Evolutionary conservation across 805 yeast genomes (phyloP).

Genomic region (Saccharomycopsis sp.): DNA sequence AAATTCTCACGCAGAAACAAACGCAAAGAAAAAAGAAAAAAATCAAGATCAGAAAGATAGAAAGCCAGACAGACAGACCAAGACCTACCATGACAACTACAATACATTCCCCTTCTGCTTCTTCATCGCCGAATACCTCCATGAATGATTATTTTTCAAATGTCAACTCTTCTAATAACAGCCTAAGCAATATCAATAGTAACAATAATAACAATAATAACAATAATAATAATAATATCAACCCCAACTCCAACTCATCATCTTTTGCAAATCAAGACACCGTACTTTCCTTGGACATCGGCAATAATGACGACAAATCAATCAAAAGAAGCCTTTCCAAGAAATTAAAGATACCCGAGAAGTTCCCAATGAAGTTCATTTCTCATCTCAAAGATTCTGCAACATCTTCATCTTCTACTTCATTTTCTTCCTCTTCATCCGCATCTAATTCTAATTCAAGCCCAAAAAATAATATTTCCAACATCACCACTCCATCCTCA

Average conservation of each 20-base stretch:
- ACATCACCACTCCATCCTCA: slow-evolving; percentile 9
- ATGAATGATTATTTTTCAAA: background rate
- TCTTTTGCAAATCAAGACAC: too few relatives aligned
- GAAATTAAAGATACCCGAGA: slow-evolving; percentile 14
- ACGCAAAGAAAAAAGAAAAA: slow-evolving; percentile 41
- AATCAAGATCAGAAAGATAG: too few relatives aligned
- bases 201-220: background rate
- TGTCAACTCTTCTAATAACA: background rate
- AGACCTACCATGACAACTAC: background rate
- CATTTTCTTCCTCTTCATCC: background rate
- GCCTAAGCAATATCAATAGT: background rate
- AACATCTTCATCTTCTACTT: background rate
- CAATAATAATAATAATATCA: background rate
- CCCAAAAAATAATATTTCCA: background rate
- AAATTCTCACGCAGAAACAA: background rate
- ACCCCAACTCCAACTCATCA: background rate
- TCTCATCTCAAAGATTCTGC: background rate
- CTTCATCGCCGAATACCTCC: background rate
- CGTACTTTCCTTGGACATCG: too few relatives aligned
- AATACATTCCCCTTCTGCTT: background rate
- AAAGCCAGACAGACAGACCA: background rate
- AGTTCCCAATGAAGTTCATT: slow-evolving; percentile 14
- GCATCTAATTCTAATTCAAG: background rate
- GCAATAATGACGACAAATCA: background rate
- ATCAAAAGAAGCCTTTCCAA: slow-evolving; percentile 14